A percentile compares a stretch with the other conserved stretches of the same genome.
Conservation (phyloP, 2,329 filamentous ascomycete species). For the Aspergillaceae sp. region DNA sequence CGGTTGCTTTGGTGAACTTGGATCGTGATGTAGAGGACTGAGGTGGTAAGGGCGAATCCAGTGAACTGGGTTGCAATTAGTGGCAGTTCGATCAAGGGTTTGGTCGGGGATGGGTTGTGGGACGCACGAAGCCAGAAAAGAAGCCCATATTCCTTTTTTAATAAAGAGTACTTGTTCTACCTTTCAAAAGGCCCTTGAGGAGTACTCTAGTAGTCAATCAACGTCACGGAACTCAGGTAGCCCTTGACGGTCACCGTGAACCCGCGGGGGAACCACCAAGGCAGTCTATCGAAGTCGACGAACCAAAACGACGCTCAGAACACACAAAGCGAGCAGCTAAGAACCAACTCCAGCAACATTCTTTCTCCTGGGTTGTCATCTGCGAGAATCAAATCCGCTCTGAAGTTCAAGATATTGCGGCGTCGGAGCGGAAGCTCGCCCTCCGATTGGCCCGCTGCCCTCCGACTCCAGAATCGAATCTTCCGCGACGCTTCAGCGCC, state of each 20-base stretch:
- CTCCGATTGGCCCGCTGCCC: slow-evolving; percentile 26
- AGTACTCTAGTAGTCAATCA: neutral
- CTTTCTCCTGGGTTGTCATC: neutral
- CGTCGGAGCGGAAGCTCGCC: slow-evolving; percentile 15
- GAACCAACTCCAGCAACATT: no score
- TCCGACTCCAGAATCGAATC: slow-evolving; percentile 20
- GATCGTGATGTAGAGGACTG: slow-evolving; percentile 62
- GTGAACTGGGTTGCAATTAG: slow-evolving; percentile 49
- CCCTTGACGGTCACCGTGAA: no score
- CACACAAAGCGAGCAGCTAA: no score
- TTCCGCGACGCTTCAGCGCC: slow-evolving; percentile 11
- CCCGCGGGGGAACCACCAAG: no score
- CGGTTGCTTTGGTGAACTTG: slow-evolving; percentile 63
- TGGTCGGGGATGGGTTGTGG: neutral
- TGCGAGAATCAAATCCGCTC: neutral
- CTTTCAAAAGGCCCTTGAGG: neutral
- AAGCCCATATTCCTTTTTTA: slow-evolving; percentile 55
- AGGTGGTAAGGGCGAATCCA: slow-evolving; percentile 66
- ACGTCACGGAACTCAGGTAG: neutral
- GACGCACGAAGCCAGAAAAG: slow-evolving; percentile 62
- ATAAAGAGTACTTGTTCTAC: neutral
- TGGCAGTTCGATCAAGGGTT: neutral
- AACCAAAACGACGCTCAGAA: no score
- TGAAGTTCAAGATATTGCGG: neutral
- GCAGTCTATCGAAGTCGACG: no score